Evolutionary conservation across 176 grass and related monocot species (phyloP), one percentile per base, ranked within the genome.

Genomic region (Panicum miliaceum): DNA sequence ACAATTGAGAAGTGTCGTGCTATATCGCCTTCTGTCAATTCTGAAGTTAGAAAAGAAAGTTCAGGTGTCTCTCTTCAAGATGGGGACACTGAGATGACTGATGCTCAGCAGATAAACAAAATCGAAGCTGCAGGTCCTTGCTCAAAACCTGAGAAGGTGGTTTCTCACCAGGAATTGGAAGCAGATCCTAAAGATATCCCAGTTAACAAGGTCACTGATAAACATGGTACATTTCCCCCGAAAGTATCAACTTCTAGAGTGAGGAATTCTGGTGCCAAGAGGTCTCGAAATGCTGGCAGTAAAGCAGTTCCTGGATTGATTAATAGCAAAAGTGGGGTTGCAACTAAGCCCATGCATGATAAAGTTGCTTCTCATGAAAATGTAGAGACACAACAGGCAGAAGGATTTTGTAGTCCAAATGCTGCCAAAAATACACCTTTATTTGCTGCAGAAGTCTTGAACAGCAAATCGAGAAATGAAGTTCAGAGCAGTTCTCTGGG

Each of bases 161-260:
- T 59, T 83, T 84, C 73, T 89, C 88, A 88, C 71, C 78, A 68
- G 80, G 81, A 82, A 62, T 76, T 82, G 69, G 70, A 84, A 77
- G 47, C 22, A 60, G 76, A 63, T 61, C 51, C 46, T 35, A 76
- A 77, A 83, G 85, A 85, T 73, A 37, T 56, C 45, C 74, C 72
- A 62, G 51, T 45, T 85, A 83, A 46, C 40, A 29, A 45, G 29
- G 58, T 35, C 62, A 38, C 22, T 53, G 61, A 37, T 80, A 52
- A 56, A 58, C 64, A 37, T 71, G 47, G 40, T 62, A 40, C 20
- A 71, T 40, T 34, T 41, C 53, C 53, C 9, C 14, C 45, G 3
- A 85, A 81, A 62, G 41, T 68, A 41, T 75, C 41, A 38, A 76
- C 70, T 53, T 81, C 62, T 52, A 76, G 77, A 76, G 70, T 81